A percentile compares a stretch with the other conserved stretches of the same genome.
Evolutionary conservation across 805 yeast genomes (phyloP).

Genomic region (Candida taoyuanica): DNA sequence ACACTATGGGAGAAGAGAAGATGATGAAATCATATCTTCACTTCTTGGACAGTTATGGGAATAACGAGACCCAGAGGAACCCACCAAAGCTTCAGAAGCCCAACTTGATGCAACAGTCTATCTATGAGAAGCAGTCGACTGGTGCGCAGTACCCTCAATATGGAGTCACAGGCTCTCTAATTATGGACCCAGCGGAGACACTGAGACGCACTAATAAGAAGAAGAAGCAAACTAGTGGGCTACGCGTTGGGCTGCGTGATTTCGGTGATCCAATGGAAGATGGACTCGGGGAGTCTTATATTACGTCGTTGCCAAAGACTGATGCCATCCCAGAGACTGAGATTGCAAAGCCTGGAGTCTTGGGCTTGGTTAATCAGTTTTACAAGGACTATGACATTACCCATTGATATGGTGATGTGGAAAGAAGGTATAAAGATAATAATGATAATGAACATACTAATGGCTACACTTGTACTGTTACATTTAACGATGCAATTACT

Average conservation of each 20-base stretch:
- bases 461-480: too few species aligned
- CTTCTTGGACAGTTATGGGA: conserved; percentile 80
- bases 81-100: conserved; percentile 10
- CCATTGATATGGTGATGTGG: conserved; percentile 4
- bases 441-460: too few species aligned
- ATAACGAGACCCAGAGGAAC: conserved; percentile 31
- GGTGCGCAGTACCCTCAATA: conserved; percentile 6
- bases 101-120: conserved; percentile 10
- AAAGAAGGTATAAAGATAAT: neutral
- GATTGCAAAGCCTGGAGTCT: conserved; percentile 48
- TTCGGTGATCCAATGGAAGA: too few species aligned
- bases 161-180: conserved; percentile 6
- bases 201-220: conserved; percentile 3
- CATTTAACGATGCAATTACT: too few species aligned
- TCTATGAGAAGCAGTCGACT: conserved; percentile 5
- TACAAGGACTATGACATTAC: conserved; percentile 43
- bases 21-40: conserved; percentile 89
- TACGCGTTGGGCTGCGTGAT: too few species aligned
- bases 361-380: conserved; percentile 76
- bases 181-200: conserved; percentile 10
- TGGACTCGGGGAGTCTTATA: conserved; percentile 40
- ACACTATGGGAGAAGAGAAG: conserved; percentile 59
- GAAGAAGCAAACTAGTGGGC: too few species aligned
- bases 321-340: conserved; percentile 31
- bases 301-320: conserved; percentile 33